Evolutionary conservation across 257 asterid genomes (phyloP), one percentile per base, ranked within the genome.

Genomic region (Rehmannia glutinosa): DNA sequence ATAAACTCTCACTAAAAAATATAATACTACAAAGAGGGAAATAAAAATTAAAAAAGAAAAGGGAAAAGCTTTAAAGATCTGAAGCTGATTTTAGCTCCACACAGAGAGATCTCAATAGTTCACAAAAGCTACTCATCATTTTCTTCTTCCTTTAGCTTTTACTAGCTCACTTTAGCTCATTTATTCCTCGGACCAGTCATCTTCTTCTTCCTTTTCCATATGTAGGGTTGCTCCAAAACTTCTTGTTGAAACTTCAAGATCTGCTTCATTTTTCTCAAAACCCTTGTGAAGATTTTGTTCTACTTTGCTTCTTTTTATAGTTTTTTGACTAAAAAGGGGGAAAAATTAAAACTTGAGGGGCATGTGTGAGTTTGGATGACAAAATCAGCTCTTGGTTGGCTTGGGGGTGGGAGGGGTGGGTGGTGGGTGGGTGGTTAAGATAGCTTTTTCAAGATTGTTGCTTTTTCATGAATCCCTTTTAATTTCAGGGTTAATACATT

Each of bases 161-260:
- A 47, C 68, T 65, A 0, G 43, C 43, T 47, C 67, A 73, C 82
- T 80, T 77, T 67, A 73, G 67, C 75, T 75, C 74, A 62, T 76
- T 76, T 82, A 76, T 77, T 82, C 84, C 86, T 80, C 85, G 88
- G 86, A 77, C 85, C 73, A 38, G 83, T 75, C 80, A 60, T 20
- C 54, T 19, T 47, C 54, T 17, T 72, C 81, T 56, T 57, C 73
- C 66, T 33, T 54, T 68, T 46, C 72, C 71, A 69, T 68, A 66
- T 63, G 74, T 75, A 75, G 92, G 86, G 70, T 64, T 77, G 72
- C 71, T 80, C 66, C 57, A 35, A 35, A n/a, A 77, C 78, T 74
- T 52, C 36, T 55, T 50, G 73, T 66, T 57, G 42, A 70, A 62
- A 45, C 73, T 81, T 67, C 79, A 75, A 89, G 96, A 89, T 89